phyloP scores from a whole-genome alignment of 2,329 filamentous ascomycete species.

The Cadophora malorum region DNA sequence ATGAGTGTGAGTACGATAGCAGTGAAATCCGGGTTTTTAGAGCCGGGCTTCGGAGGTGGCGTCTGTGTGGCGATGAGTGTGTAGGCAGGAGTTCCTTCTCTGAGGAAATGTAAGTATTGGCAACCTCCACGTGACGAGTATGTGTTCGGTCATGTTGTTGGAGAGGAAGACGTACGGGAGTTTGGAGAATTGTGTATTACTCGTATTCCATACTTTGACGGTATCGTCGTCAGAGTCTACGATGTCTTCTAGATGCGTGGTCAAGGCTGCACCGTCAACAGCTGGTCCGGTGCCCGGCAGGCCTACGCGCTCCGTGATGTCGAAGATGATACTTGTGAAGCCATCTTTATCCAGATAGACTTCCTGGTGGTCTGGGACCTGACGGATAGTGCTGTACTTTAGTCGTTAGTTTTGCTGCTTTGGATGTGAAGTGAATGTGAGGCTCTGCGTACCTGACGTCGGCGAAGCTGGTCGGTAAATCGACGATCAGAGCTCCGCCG shows the following conservation, averaged over 20 bases:
- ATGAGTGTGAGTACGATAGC: slow-evolving; percentile 80
- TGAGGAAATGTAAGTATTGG: slow-evolving; percentile 39
- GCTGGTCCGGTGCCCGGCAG: slow-evolving; percentile 58
- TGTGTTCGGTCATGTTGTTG: neutral
- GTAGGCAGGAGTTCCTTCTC: slow-evolving; percentile 64
- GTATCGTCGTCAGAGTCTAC: slow-evolving; percentile 68
- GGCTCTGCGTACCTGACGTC: slow-evolving; percentile 69
- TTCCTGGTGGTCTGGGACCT: slow-evolving; percentile 89
- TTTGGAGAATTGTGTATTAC: slow-evolving; percentile 63
- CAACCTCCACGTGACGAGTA: slow-evolving; percentile 29
- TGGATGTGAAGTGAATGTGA: slow-evolving; percentile 21
- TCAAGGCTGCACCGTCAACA: slow-evolving; percentile 73
- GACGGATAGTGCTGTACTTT: slow-evolving; percentile 67
- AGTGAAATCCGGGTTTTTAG: slow-evolving; percentile 62
- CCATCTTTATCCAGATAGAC: slow-evolving; percentile 85
- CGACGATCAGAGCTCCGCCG: slow-evolving; percentile 73
- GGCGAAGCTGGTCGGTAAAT: slow-evolving; percentile 71
- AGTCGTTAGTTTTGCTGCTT: slow-evolving; percentile 32
- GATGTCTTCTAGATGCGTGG: slow-evolving; percentile 72
- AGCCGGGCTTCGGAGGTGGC: slow-evolving; percentile 46
- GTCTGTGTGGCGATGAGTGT: slow-evolving; percentile 73
- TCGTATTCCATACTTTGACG: slow-evolving; percentile 71
- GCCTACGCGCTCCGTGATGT: slow-evolving; percentile 84
- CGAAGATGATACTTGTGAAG: slow-evolving; percentile 87
- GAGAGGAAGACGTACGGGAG: slow-evolving; percentile 47